A percentile compares a stretch with the other conserved stretches of the same genome.
Evolutionary conservation across 352 stramenopile species (phyloP).

Genomic region (Phytophthora pisi): DNA sequence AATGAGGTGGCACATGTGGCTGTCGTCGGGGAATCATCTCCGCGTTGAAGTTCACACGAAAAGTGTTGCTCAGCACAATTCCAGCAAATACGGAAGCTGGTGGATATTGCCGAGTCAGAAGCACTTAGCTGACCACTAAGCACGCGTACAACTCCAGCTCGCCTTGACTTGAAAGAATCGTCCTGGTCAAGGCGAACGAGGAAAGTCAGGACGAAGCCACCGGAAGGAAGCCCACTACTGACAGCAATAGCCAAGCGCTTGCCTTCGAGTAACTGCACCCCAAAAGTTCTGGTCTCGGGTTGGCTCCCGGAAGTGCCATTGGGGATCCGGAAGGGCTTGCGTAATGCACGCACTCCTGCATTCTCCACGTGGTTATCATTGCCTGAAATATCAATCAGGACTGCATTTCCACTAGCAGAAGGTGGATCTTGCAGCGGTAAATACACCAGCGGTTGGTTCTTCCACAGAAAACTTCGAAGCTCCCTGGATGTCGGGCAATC

Average conservation of each 20-base stretch:
- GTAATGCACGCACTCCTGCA: slow-evolving; percentile 34
- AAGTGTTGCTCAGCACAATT: slow-evolving; percentile 15
- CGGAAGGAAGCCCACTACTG: neutral
- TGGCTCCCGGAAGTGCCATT: slow-evolving; percentile 4
- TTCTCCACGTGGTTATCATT: slow-evolving; percentile 47
- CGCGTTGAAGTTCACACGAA: slow-evolving; percentile 16
- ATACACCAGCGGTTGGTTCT: slow-evolving; percentile 47
- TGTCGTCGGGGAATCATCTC: slow-evolving; percentile 3
- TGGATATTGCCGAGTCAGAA: neutral
- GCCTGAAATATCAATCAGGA: slow-evolving; percentile 63
- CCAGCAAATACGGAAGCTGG: slow-evolving; percentile 34
- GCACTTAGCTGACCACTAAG: slow-evolving; percentile 24
- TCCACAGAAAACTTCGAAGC: slow-evolving; percentile 54
- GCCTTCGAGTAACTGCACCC: slow-evolving; percentile 46
- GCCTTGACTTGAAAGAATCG: neutral
- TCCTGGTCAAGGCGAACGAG: slow-evolving; percentile 47
- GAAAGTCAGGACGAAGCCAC: slow-evolving; percentile 45
- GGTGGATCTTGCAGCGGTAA: slow-evolving; percentile 64
- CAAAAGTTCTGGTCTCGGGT: slow-evolving; percentile 25
- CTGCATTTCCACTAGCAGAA: slow-evolving; percentile 2
- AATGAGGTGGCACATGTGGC: neutral
- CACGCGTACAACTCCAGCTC: slow-evolving; percentile 4
- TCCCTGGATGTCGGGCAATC: slow-evolving; percentile 40
- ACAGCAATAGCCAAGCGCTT: slow-evolving; percentile 29
- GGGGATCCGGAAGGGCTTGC: slow-evolving; percentile 67